Percentiles rank a stretch among this genome's conserved stretches.
Evolutionary conservation across 2,329 filamentous ascomycete species (phyloP).

Genomic region (Xylariales sp.): DNA sequence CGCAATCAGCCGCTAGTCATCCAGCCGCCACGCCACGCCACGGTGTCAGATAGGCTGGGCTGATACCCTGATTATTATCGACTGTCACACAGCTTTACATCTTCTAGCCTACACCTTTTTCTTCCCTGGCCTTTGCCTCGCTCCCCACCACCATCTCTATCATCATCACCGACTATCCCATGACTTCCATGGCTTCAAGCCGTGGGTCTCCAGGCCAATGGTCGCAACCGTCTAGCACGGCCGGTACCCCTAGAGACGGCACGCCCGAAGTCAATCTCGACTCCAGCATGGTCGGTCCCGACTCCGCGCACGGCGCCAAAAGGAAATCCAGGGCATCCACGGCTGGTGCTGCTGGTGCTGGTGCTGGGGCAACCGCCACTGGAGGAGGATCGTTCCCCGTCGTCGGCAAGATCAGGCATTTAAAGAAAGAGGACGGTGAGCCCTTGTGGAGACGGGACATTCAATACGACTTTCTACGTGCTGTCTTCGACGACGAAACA

Average conservation of each 20-base stretch:
- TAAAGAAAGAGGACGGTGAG: conserved; percentile 90
- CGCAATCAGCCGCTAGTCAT: neutral
- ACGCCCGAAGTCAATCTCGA: conserved; percentile 44
- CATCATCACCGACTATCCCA: conserved; percentile 14
- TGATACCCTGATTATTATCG: conserved; percentile 4
- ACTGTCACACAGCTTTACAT: neutral
- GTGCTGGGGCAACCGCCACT: conserved; percentile 31
- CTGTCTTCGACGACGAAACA: conserved; percentile 79
- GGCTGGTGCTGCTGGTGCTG: conserved; percentile 32
- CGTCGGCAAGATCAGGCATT: conserved; percentile 79
- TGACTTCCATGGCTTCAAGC: conserved; percentile 46
- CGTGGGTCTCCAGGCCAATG: conserved; percentile 45
- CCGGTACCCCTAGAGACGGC: conserved; percentile 35
- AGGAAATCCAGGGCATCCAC: conserved; percentile 44
- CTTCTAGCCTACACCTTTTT: neutral
- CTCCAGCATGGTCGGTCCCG: conserved; percentile 44
- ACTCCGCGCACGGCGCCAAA: conserved; percentile 43
- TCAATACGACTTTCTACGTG: conserved; percentile 85
- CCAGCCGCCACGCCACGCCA: conserved; percentile 6
- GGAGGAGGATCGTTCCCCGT: conserved; percentile 40
- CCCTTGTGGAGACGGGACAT: conserved; percentile 89
- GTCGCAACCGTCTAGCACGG: conserved; percentile 46
- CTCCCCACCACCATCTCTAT: conserved; percentile 6
- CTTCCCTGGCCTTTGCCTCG: neutral
- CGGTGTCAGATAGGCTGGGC: neutral